phyloP scores from a whole-genome alignment of 805 yeast species.

The Scheffersomyces spartinae region DNA sequence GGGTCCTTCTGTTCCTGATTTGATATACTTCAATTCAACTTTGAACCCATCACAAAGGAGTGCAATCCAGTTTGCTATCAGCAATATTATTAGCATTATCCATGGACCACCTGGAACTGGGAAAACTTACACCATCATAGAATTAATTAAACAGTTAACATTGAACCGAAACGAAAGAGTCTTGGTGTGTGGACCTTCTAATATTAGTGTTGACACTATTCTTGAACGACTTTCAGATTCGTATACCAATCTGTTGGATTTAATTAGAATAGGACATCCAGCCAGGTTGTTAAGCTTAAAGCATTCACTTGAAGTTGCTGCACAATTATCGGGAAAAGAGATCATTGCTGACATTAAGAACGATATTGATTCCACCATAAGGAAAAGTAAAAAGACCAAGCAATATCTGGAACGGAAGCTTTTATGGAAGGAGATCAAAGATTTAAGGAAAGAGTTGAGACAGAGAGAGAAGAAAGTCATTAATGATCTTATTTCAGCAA shows the following conservation, averaged over 20 bases:
- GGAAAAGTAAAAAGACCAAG: slow-evolving; percentile 48
- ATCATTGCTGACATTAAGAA: slow-evolving; percentile 55
- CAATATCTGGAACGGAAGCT: slow-evolving; percentile 52
- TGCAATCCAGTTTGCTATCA: slow-evolving; percentile 60
- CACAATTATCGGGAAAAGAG: slow-evolving; percentile 19
- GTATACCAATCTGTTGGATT: slow-evolving; percentile 14
- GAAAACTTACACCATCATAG: slow-evolving; percentile 74
- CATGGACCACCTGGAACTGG: slow-evolving; percentile 86
- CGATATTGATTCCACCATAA: slow-evolving; percentile 57
- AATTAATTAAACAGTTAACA: slow-evolving; percentile 63
- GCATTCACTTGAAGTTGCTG: slow-evolving; percentile 56
- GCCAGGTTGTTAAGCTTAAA: slow-evolving; percentile 64
- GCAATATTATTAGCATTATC: slow-evolving; percentile 46
- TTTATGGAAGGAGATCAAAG: slow-evolving; percentile 59
- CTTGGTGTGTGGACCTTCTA: slow-evolving; percentile 89
- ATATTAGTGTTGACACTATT: slow-evolving; percentile 84
- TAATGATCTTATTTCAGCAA: slow-evolving; percentile 41
- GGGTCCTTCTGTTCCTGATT: slow-evolving; percentile 2
- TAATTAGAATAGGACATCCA: slow-evolving; percentile 90
- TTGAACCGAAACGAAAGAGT: slow-evolving; percentile 37
- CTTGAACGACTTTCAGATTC: slow-evolving; percentile 48
- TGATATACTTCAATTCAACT: slow-evolving; percentile 27
- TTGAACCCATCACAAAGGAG: slow-evolving; percentile 61
- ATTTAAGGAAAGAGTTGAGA: slow-evolving; percentile 57
- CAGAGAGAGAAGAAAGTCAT: slow-evolving; percentile 54